These are phyloP conservation scores for Myrica gale DNA, from an alignment of 306 rosid species.

Conservation along the genomic window DNA sequence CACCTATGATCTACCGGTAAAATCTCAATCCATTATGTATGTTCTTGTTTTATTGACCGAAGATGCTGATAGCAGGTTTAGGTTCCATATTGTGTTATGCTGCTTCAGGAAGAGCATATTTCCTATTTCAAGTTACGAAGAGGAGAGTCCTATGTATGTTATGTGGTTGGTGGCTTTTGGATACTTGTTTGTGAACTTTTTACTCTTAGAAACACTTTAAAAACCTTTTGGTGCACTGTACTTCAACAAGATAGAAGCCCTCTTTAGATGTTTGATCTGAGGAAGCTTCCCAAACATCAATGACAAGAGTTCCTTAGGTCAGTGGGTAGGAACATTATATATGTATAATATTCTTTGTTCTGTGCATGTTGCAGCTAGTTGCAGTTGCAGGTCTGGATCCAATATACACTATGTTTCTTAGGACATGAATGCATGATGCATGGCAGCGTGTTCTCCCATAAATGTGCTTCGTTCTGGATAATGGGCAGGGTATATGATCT, in stretches of 20 bases:
- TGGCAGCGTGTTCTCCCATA: background rate
- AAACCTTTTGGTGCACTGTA: background rate
- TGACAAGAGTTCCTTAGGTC: background rate
- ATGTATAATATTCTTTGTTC: background rate
- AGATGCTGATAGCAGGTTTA: background rate
- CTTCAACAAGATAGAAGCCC: background rate
- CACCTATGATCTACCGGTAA: conserved; percentile 79
- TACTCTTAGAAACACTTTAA: background rate
- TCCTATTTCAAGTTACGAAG: background rate
- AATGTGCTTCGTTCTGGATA: background rate
- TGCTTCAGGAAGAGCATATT: background rate
- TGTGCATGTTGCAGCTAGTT: background rate
- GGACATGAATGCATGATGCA: background rate
- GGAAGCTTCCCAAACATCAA: conserved; percentile 1
- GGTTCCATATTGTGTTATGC: background rate
- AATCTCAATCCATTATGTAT: conserved; percentile 21
- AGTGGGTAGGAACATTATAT: background rate
- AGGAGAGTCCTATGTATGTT: background rate
- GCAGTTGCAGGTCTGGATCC: background rate
- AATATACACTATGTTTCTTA: background rate
- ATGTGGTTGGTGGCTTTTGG: conserved; percentile 1
- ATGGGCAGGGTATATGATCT: background rate
- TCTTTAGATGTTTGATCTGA: background rate
- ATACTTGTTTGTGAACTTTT: background rate
- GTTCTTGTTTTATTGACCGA: background rate